A percentile compares a stretch with the other conserved stretches of the same genome.
Evolutionary conservation across 768 basidiomycete genomes (phyloP).

Genomic region (Multifurca ochricompacta): DNA sequence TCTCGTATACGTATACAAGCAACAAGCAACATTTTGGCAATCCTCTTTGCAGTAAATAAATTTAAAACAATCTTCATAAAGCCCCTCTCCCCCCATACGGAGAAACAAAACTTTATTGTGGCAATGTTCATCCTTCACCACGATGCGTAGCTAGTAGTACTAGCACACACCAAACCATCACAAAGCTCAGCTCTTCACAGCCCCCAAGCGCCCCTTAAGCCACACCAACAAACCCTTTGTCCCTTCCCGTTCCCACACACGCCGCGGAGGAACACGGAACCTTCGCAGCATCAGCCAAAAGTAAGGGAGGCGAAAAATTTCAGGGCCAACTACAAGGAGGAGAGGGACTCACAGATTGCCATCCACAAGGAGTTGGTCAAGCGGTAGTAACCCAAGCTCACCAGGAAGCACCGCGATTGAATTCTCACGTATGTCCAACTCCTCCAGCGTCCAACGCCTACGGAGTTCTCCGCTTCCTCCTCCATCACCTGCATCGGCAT

Average conservation of each 20-base stretch:
- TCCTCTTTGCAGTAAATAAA: too few relatives aligned
- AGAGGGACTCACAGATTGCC: conserved; percentile 61
- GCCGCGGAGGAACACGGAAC: conserved; percentile 72
- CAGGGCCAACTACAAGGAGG: not conserved
- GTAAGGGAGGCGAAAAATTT: not conserved
- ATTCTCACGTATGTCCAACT: conserved; percentile 77
- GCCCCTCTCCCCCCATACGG: too few relatives aligned
- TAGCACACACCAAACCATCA: too few relatives aligned
- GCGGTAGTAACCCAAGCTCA: conserved; percentile 63
- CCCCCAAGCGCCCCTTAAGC: conserved; percentile 61
- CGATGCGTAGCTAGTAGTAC: too few relatives aligned
- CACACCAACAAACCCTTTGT: conserved; percentile 75
- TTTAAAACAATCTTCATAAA: too few relatives aligned
- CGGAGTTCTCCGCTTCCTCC: conserved; percentile 36
- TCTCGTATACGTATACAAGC: too few relatives aligned
- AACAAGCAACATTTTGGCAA: too few relatives aligned
- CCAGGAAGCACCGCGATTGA: conserved; percentile 63
- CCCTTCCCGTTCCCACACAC: conserved; percentile 83
- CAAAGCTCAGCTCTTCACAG: too few relatives aligned
- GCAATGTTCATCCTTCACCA: too few relatives aligned
- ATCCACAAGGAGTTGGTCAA: conserved; percentile 79
- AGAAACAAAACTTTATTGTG: too few relatives aligned
- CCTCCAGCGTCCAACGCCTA: conserved; percentile 65
- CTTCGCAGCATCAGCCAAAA: conserved; percentile 29
- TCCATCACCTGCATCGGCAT: conserved; percentile 43